A percentile compares a stretch with the other conserved stretches of the same genome.
These are phyloP conservation scores for Corchorus capsularis DNA, from an alignment of 345 rosid genomes.

Conservation along the genomic window DNA sequence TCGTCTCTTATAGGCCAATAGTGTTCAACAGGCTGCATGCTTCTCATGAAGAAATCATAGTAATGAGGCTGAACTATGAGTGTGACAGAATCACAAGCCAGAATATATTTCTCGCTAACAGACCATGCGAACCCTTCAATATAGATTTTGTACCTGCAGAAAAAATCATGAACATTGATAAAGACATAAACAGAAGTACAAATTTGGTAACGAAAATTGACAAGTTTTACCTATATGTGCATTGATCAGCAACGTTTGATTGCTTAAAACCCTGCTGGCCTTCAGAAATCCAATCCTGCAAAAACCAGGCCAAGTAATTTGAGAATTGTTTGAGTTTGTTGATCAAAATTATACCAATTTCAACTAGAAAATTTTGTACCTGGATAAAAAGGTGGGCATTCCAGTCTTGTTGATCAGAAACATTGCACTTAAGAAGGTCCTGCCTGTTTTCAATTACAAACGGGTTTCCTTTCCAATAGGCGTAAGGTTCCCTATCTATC, in stretches of 20 bases:
- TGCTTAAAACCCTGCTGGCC: conserved; percentile 66
- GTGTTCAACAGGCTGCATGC: conserved; percentile 48
- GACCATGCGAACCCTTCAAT: conserved; percentile 79
- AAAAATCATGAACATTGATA: neutral
- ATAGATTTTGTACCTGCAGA: conserved; percentile 70
- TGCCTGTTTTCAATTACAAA: conserved; percentile 47
- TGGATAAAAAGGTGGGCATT: conserved; percentile 72
- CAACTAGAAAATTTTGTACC: conserved; percentile 27
- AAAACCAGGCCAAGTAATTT: neutral
- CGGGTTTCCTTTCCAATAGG: conserved; percentile 93
- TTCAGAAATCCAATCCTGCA: conserved; percentile 81
- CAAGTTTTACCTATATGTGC: conserved; percentile 55
- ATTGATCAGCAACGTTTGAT: conserved; percentile 72
- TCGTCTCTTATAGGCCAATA: conserved; percentile 71
- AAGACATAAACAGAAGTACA: neutral
- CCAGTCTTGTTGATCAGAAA: conserved; percentile 67
- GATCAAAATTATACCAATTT: no score
- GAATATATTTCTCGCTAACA: conserved; percentile 60
- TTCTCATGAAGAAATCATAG: conserved; percentile 54
- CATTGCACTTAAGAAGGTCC: conserved; percentile 69
- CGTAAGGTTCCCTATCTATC: conserved; percentile 68
- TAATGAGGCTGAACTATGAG: conserved; percentile 43
- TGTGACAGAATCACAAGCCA: conserved; percentile 51
- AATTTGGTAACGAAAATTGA: neutral
- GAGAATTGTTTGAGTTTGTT: neutral